Evolutionary conservation across 1,139 yeast species (phyloP), one percentile per base, ranked within the genome.

Genomic region (Pneumocystis canis): DNA sequence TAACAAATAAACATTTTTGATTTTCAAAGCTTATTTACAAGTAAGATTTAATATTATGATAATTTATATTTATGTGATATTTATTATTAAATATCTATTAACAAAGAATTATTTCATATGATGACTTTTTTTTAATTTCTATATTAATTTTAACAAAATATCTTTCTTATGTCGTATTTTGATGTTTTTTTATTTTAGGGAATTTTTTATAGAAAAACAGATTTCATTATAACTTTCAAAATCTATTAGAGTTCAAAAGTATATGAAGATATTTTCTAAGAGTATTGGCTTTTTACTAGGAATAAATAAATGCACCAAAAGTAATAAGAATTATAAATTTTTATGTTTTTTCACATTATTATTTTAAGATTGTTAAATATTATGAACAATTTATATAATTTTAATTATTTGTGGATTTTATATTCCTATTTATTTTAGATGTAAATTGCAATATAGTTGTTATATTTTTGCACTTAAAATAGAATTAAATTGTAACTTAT

Each of bases 361-460:
- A 82, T 83, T 64, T 76, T 92, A 64, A 77, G 90, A 39, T 80
- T 90, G 54, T 84, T 85, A 71, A 88, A 89, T 69, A 87, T 94
- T 30, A 83, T 90, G 1, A 83, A 79, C 62, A 83, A 82, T 66
- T 67, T 66, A 9, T 70, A 73, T 28, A 74, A 76, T 60, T 76
- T 77, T 60, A 83, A 80, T 66, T 82, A 81, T 85, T 35, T 92
- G 89, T 71, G 96, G 89, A 69, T 76, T 92, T 62, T 85, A 84
- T 66, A 89, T 94, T 0, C 84, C 90, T 58, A 94, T 92, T 28
- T 98, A 92, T 71, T 85, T 92, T 70, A 98, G 98, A 3, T 95
- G 97, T 2, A 97, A 97, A 0, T 97, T 97, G 1, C 89, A 89
- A 78, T 97, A 90, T 74, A 98, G 98, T 0, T 98, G 92, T 73